Conservation (phyloP, 176 grass and related monocot species). For the Carex parvula region DNA sequence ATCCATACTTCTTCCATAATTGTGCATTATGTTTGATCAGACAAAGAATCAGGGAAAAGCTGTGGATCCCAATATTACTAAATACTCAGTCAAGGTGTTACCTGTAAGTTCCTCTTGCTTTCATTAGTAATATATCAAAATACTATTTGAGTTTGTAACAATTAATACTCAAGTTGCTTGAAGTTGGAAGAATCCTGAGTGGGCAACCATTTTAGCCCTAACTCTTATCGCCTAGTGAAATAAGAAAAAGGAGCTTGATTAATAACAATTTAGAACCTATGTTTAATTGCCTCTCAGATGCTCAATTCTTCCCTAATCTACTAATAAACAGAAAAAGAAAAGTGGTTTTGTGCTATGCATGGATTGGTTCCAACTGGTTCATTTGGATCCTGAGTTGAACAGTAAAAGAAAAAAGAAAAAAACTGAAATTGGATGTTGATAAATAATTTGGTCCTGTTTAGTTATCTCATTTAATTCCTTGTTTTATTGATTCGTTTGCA, state of each 20-base stretch:
- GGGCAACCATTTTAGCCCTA: background rate
- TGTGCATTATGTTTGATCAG: constrained; percentile 27
- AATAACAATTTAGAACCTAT: background rate
- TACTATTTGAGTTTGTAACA: background rate
- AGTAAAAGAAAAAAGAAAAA: background rate
- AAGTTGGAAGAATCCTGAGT: background rate
- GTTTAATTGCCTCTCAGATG: background rate
- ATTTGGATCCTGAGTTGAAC: background rate
- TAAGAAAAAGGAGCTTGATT: background rate
- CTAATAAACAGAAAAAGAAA: background rate
- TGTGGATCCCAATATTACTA: constrained; percentile 60
- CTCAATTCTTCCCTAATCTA: background rate
- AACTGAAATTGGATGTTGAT: background rate
- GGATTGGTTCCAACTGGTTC: background rate
- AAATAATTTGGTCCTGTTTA: background rate
- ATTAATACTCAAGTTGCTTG: background rate
- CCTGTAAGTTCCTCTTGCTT: constrained; percentile 56
- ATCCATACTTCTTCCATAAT: background rate
- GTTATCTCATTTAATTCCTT: background rate
- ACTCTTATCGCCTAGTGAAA: background rate
- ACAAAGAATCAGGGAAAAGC: constrained; percentile 56
- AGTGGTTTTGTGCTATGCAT: background rate
- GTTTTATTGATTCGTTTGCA: constrained; percentile 29
- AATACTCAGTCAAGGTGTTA: constrained; percentile 81
- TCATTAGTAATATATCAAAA: background rate